Base-by-base conservation (phyloP, 2,329 filamentous ascomycete genomes). In the Penicillium sp. region DNA sequence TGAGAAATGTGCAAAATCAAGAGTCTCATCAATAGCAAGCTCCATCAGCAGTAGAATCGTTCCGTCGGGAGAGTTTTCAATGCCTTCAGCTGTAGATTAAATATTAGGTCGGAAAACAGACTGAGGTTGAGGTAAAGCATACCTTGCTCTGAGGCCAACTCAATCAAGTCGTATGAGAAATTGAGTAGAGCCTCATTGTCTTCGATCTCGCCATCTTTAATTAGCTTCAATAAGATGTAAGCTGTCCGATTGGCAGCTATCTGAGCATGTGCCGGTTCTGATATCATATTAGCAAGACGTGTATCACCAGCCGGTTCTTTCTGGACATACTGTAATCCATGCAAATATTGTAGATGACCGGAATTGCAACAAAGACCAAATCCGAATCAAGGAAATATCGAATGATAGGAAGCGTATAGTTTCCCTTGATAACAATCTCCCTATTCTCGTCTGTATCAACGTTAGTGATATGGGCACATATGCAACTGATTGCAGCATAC, bases 261-360 rank as follows among this genome's bases (percentile, higher is more conserved):
- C 55, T 77, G 74, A 43, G 64, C 61, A 58, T 76, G 75, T 25
- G 75, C 75, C 36, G 75, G 74, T 55, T 75, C 75, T 78, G 47
- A 15, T 21, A 17, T 15, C n/a, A 27, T 7, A 53, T 73, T 54
- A 73, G 65, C 49, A 49, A 52, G n/a, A 21, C 15, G 27, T 29
- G 17, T 21, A 21, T 52, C 12, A 17, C 27, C 12, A 38, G 6
- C 10, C 36, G 6, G 21, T 13, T 15, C 19, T 17, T 23, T 48
- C 9, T 13, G 25, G 29, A 38, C 65, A 52, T 61, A 79, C 77
- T 77, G 64, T 71, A 79, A 58, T 79, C 77, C 56, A 75, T 70
- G 63, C 77, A 79, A 50, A 78, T 73, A 56, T 79, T 79, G 66
- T 77, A 79, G 43, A 79, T 68, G 44, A 79, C 77, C 56, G 75